These are phyloP conservation scores for Monosporozyma solicola DNA, from an alignment of 805 yeast species.

Conservation along the genomic window DNA sequence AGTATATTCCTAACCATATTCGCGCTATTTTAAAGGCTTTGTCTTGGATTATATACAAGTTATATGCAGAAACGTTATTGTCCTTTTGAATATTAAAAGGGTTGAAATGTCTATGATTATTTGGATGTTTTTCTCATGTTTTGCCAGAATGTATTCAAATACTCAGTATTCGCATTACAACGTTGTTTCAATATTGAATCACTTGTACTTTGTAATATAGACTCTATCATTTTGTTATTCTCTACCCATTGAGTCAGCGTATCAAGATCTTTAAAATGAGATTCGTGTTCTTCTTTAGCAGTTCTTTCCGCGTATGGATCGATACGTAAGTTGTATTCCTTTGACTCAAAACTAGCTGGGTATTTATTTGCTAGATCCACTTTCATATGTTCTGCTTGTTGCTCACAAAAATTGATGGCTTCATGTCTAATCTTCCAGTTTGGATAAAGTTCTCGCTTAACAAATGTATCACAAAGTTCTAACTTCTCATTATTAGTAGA, in stretches of 20 bases:
- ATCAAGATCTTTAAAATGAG: constrained; percentile 24
- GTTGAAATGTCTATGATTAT: background rate
- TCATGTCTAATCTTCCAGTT: constrained; percentile 38
- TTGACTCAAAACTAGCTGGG: constrained; percentile 12
- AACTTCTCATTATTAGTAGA: constrained; percentile 7
- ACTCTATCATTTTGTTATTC: constrained; percentile 36
- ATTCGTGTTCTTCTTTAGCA: constrained; percentile 23
- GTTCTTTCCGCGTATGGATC: constrained; percentile 47
- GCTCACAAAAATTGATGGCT: constrained; percentile 36
- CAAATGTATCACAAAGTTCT: constrained; percentile 30
- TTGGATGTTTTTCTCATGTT: background rate
- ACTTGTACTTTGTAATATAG: constrained; percentile 33
- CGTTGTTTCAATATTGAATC: constrained; percentile 28
- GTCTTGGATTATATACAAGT: background rate
- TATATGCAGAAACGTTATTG: background rate
- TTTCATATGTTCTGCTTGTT: constrained; percentile 26
- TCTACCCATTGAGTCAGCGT: constrained; percentile 29
- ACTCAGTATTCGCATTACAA: constrained; percentile 29
- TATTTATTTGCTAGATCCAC: constrained; percentile 21
- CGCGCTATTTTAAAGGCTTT: background rate
- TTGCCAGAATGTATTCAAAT: constrained; percentile 17
- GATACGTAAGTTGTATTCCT: constrained; percentile 27
- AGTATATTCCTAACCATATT: background rate
- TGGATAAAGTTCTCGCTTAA: constrained; percentile 33
- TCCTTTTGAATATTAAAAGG: background rate